Evolutionary conservation across 129 eudicot species (phyloP).

Genomic region (carrot (Daucus carota)): DNA sequence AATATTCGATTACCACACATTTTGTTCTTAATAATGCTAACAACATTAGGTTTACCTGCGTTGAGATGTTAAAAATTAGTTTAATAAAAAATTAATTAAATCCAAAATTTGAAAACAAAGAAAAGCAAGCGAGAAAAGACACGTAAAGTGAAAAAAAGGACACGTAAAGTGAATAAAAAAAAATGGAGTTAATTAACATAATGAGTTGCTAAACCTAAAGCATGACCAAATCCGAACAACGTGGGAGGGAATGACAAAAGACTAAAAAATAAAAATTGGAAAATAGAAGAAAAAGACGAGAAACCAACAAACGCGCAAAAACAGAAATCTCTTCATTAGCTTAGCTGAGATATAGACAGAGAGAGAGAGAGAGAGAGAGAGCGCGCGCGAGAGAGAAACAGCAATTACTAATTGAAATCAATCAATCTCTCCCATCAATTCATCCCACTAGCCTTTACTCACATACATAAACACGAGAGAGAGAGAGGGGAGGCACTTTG

Average conservation of each 20-base stretch:
- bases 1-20: too few relatives aligned
- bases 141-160: background rate
- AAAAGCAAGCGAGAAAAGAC: background rate
- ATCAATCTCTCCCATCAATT: background rate
- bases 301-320: background rate
- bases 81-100: too few relatives aligned
- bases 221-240: conserved; percentile 6
- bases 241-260: background rate
- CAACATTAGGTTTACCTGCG: too few relatives aligned
- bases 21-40: too few relatives aligned
- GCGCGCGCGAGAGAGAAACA: too few relatives aligned
- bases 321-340: background rate
- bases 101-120: background rate
- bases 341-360: background rate
- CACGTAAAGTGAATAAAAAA: background rate
- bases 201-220: background rate
- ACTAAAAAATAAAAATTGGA: background rate
- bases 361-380: too few relatives aligned
- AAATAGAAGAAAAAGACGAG: background rate
- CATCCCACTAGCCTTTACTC: background rate
- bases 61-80: too few relatives aligned
- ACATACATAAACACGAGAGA: too few relatives aligned
- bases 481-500: background rate
- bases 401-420: background rate
- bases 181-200: background rate